Percentiles rank a stretch among this genome's conserved stretches.
phyloP scores from a whole-genome alignment of 2,329 filamentous ascomycete genomes.

The Ciborinia camelliae region DNA sequence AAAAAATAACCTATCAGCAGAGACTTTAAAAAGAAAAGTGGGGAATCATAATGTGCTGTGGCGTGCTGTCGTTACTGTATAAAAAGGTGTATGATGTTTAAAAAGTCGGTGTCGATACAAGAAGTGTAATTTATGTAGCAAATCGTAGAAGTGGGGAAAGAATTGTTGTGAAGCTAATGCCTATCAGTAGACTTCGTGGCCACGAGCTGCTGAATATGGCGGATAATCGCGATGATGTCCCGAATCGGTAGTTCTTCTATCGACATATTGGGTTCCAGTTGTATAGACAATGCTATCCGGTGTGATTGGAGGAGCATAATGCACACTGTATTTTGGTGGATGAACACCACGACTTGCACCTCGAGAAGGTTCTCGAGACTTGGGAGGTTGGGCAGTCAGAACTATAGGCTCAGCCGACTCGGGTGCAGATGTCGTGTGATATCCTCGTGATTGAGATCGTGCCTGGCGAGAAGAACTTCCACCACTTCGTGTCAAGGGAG shows the following conservation, averaged over 20 bases:
- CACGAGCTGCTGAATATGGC: background rate
- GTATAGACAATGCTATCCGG: slow-evolving; percentile 2
- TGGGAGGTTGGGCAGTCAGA: slow-evolving; percentile 24
- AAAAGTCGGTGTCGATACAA: slow-evolving; percentile 19
- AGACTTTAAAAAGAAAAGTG: slow-evolving; percentile 9
- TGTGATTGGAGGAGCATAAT: slow-evolving; percentile 5
- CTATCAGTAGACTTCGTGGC: background rate
- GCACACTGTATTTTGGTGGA: slow-evolving; percentile 2
- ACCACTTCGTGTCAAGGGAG: slow-evolving; percentile 20
- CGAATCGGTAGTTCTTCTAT: slow-evolving; percentile 11
- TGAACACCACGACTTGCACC: slow-evolving; percentile 12
- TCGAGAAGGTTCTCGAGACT: slow-evolving; percentile 25
- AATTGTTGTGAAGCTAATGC: background rate
- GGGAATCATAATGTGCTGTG: slow-evolving; percentile 17
- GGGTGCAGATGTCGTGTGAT: slow-evolving; percentile 22
- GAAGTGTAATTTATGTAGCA: slow-evolving; percentile 19
- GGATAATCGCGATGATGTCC: slow-evolving; percentile 15
- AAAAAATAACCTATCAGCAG: background rate
- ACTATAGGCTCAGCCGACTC: slow-evolving; percentile 24
- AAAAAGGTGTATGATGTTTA: slow-evolving; percentile 13
- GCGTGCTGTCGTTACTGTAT: slow-evolving; percentile 18
- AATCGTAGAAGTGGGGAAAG: slow-evolving; percentile 1
- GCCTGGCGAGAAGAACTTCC: slow-evolving; percentile 19
- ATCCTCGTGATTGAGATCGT: slow-evolving; percentile 22
- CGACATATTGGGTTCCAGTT: background rate